Percentiles rank a stretch among this genome's conserved stretches.
These are phyloP conservation scores for Alternaria incomplexa DNA, from an alignment of 2,329 filamentous ascomycete species.

Conservation along the genomic window DNA sequence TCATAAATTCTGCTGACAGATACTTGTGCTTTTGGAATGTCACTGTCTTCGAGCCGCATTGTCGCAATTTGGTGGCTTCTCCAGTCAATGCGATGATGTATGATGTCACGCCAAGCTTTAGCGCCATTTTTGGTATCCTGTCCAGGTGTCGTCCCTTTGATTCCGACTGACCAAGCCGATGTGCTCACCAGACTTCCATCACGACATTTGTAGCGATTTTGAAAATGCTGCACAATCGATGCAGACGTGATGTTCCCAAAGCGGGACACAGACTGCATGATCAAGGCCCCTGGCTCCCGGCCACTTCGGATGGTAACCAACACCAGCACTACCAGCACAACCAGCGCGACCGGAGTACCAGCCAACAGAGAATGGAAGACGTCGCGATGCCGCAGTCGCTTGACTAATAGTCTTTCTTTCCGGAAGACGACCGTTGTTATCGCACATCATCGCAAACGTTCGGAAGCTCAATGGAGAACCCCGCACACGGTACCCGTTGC, in stretches of 20 bases:
- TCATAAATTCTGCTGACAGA: not conserved
- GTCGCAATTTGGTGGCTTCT: not conserved
- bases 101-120: slow-evolving; percentile 1
- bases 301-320: not conserved
- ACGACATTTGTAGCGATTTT: not conserved
- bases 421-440: not conserved
- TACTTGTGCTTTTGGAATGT: not conserved
- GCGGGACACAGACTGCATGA: not conserved
- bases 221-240: not conserved
- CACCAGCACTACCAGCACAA: not conserved
- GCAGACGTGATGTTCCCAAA: not conserved
- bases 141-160: not conserved
- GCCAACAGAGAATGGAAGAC: not conserved
- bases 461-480: slow-evolving; percentile 4
- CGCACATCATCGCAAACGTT: not conserved
- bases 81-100: not conserved
- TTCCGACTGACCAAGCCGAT: not conserved
- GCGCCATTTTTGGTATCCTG: not conserved
- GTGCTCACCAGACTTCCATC: not conserved
- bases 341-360: not conserved
- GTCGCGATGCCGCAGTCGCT: not conserved
- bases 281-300: not conserved
- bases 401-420: not conserved
- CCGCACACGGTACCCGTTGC: slow-evolving; percentile 14
- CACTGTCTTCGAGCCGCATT: not conserved